Percentiles rank a stretch among this genome's conserved stretches.
These are phyloP conservation scores for Urostyla sp. DNA, from an alignment of 73 alveolate genomes.

Conservation along the genomic window DNA sequence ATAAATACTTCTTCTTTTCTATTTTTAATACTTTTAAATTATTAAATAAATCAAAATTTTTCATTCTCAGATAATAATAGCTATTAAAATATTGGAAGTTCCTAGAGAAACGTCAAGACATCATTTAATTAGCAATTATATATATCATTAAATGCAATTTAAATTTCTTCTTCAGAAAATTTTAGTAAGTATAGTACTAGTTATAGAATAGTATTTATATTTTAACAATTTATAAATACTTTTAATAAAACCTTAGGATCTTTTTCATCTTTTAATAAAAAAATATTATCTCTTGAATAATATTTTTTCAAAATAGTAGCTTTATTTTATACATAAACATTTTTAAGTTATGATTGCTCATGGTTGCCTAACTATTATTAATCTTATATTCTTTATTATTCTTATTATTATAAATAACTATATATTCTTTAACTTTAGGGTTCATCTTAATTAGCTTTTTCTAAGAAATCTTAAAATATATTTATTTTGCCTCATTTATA, in stretches of 20 bases:
- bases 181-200: neutral
- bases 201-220: neutral
- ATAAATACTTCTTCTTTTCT: no score
- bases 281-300: neutral
- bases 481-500: conserved; percentile 27
- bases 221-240: neutral
- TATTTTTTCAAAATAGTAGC: neutral
- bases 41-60: no score
- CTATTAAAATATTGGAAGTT: no score
- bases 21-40: no score
- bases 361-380: neutral
- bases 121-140: no score
- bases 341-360: neutral
- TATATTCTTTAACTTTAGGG: conserved; percentile 12
- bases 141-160: neutral
- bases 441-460: conserved; percentile 26
- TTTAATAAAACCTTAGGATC: neutral
- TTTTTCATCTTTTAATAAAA: neutral
- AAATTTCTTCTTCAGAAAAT: neutral
- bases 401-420: neutral
- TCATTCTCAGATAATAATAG: no score
- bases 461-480: neutral
- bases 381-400: neutral
- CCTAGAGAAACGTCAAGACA: no score
- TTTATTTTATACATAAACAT: conserved; percentile 2